Base-by-base conservation (phyloP, 2,329 filamentous ascomycete species). In the Penicillium sp. region DNA sequence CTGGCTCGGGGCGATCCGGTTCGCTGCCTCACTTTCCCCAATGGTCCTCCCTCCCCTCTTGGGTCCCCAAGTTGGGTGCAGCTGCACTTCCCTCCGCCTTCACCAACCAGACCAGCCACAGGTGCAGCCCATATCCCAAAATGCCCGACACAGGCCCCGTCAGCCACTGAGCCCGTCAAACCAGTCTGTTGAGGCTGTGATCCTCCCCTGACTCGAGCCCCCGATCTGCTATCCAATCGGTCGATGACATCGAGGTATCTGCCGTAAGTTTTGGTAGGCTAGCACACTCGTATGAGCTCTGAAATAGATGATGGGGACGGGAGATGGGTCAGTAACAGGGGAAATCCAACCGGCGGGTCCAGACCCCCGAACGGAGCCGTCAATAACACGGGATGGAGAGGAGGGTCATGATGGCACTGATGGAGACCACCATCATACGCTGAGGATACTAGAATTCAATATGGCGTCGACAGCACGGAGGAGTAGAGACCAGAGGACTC, bases 1-100 rank as follows among this genome's bases (percentile, higher is more conserved):
- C 45, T 54, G 10, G 19, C 40, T 64, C 63, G 57, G 63, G 57
- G 60, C 60, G 59, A 73, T 76, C 74, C 74, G 74, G 72, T 75
- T 76, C 71, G 74, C 71, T 71, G 74, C 74, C 71, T 76, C 74
- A 76, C 70, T 76, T 75, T 73, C 1, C 42, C 46, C 56, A 33
- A 51, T 63, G 62, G 63, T 57, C 58, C 59, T 61, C 55, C 55
- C 57, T 28, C 25, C 22, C 10, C 22, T 25, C 42, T 25, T 25
- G 8, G 30, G 30, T 33, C 30, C 30, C 30, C 30, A 33, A 33
- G 30, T 33, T 33, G 30, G 19, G 42, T 46, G 25, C 43, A 30
- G 40, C n/a, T 48, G 25, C 45, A 48, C 38, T 33, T 11, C 10
- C 30, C 30, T 6, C 30, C 28, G 28, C 19, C 26, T 57, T 49